Base-by-base conservation (phyloP, 805 yeast species). In the Clavispora vitiphila region DNA sequence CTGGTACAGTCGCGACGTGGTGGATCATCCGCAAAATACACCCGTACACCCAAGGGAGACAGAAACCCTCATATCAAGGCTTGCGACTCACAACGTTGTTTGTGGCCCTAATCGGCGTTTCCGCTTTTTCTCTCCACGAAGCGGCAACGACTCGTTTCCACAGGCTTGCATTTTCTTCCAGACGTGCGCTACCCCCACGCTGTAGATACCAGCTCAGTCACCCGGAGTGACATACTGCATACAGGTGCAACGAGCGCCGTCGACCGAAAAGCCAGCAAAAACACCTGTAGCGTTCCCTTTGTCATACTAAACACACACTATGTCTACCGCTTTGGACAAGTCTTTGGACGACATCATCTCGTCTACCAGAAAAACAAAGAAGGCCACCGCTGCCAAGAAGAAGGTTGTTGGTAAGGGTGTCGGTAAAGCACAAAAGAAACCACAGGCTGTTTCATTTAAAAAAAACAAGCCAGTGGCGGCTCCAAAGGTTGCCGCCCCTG, bases 281-380 rank as follows among this genome's bases (percentile, higher is more conserved):
- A 29, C 20, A 1, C 8, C 9, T 3, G 32, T 2, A 15, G 9
- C 4, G 5, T 29, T 29, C 7, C 20, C 16, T 8, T 16, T 9
- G 20, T 7, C 20, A 6, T 15, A 15, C 12, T 15, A 29, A 15
- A 29, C 29, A 24, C 26, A 18, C 31, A 50, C 20, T 26, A 86
- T 83, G 90, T 83, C 95, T 62, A 76, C 83, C 50, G 76, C 85
- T 57, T 78, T 91, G 70, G 96, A 91, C 71, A 85, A 86, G 72
- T 87, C 97, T 38, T 80, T 91, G 60, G 99, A 91, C 72, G 97
- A 89, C 57, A 91, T 91, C 65, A 86, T 91, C 61, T 78, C 95
- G 45, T 68, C 86, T 49, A 64, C 71, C 54, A 69, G 65, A 58
- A 72, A 69, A 58, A 67, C 71, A 50, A 60, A 50, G 57, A 64